phyloP scores from a whole-genome alignment of 1,284 basidiomycete species.

The Ustilago shanxiensis region DNA sequence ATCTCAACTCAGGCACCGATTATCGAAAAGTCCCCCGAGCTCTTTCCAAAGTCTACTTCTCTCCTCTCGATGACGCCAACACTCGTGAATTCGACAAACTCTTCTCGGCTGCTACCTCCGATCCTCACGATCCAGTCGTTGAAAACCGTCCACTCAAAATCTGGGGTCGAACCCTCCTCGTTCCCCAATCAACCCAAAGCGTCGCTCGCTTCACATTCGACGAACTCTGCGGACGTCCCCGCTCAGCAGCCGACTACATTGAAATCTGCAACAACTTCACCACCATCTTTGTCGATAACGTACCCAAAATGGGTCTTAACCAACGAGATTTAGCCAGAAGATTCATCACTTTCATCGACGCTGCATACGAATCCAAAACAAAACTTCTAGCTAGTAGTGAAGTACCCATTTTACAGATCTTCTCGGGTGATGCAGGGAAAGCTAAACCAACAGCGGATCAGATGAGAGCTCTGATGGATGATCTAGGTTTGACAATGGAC shows the following conservation, averaged over 20 bases:
- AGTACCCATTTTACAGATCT: constrained; percentile 67
- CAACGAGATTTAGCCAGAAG: constrained; percentile 88
- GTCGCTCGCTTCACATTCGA: constrained; percentile 90
- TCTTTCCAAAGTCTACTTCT: constrained; percentile 90
- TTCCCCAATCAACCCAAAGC: constrained; percentile 75
- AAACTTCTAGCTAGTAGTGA: constrained; percentile 61
- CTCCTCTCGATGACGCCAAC: constrained; percentile 80
- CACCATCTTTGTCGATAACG: constrained; percentile 87
- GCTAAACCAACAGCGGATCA: constrained; percentile 55
- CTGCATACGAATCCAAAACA: constrained; percentile 72
- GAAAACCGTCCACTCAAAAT: constrained; percentile 79
- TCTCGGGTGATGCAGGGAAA: constrained; percentile 52
- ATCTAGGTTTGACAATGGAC: constrained; percentile 64
- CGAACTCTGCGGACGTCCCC: constrained; percentile 87
- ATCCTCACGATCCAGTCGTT: constrained; percentile 75
- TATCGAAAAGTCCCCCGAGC: constrained; percentile 60
- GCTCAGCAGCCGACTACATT: constrained; percentile 95
- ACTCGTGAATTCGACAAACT: constrained; percentile 82
- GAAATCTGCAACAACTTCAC: constrained; percentile 89
- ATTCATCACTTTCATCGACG: constrained; percentile 98
- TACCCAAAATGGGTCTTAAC: constrained; percentile 86
- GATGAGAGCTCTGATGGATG: constrained; percentile 68
- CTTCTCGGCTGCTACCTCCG: constrained; percentile 79
- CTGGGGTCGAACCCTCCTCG: constrained; percentile 86
- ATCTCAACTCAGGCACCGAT: constrained; percentile 95